phyloP scores from a whole-genome alignment of 805 yeast species.

The Yarrowia sp. region DNA sequence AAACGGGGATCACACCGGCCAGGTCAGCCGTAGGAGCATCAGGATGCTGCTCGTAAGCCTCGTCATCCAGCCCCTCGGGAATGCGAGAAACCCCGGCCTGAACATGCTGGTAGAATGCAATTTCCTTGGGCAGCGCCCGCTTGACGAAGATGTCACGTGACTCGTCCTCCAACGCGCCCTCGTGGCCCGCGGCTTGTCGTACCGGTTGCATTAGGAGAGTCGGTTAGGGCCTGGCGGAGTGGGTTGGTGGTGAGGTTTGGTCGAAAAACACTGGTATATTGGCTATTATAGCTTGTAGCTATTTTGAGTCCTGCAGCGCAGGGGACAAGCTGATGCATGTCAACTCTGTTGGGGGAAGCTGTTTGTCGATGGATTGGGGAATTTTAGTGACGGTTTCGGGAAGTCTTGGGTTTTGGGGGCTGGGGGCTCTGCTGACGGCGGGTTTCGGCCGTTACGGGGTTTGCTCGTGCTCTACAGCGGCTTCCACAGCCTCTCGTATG shows the following conservation, averaged over 20 bases:
- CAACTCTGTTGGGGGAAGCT: constrained; percentile 9
- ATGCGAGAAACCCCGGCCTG: constrained; percentile 42
- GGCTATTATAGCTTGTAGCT: constrained; percentile 17
- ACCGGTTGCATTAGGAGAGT: constrained; percentile 11
- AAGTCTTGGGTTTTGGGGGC: not conserved
- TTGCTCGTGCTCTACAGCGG: not conserved
- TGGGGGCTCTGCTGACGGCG: not conserved
- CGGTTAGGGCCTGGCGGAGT: not conserved
- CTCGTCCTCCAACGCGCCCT: constrained; percentile 69
- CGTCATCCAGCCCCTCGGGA: constrained; percentile 36
- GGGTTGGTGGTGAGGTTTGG: constrained; percentile 16
- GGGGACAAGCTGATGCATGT: constrained; percentile 15
- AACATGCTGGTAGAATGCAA: constrained; percentile 68
- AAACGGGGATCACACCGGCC: constrained; percentile 59
- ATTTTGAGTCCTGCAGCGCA: constrained; percentile 30
- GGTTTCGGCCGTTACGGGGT: not conserved
- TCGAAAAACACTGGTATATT: not conserved
- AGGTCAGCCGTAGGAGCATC: constrained; percentile 41
- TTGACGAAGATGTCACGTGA: constrained; percentile 78
- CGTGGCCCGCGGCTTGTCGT: constrained; percentile 84
- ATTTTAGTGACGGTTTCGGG: not conserved
- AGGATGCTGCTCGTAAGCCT: constrained; percentile 34
- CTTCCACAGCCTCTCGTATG: not conserved
- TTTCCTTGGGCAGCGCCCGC: constrained; percentile 67
- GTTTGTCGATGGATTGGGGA: not conserved